phyloP scores from a whole-genome alignment of 2,329 filamentous ascomycete genomes.

The Cladosporium halotolerans region DNA sequence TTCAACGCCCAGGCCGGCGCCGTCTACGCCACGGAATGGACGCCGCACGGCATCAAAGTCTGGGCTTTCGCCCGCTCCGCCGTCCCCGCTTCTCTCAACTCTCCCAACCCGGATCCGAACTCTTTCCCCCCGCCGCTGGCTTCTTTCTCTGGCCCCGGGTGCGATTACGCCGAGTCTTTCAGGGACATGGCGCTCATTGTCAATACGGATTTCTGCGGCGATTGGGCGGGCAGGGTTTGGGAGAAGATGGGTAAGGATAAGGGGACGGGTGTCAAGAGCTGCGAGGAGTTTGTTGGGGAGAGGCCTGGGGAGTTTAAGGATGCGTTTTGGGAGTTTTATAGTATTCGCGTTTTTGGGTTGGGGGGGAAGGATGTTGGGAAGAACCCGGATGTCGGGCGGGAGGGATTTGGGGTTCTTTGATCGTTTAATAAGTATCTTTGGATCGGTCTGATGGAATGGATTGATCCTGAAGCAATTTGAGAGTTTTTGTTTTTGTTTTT shows the following conservation, averaged over 20 bases:
- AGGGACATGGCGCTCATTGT: slow-evolving; percentile 68
- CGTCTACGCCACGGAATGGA: slow-evolving; percentile 56
- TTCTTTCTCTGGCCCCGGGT: slow-evolving; percentile 57
- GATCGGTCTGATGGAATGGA: too few relatives aligned
- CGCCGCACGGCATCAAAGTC: slow-evolving; percentile 61
- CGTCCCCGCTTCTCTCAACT: slow-evolving; percentile 59
- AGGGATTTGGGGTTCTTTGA: background rate
- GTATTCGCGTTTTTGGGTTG: slow-evolving; percentile 53
- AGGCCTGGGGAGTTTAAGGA: slow-evolving; percentile 66
- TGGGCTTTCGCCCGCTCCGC: slow-evolving; percentile 73
- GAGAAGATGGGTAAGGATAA: slow-evolving; percentile 51
- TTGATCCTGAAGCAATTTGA: too few relatives aligned
- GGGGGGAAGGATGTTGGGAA: background rate
- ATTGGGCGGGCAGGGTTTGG: slow-evolving; percentile 76
- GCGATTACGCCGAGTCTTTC: slow-evolving; percentile 67
- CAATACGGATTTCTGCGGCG: slow-evolving; percentile 79
- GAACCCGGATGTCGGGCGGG: background rate
- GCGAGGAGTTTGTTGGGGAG: slow-evolving; percentile 63
- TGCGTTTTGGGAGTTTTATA: slow-evolving; percentile 72
- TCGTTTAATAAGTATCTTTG: too few relatives aligned
- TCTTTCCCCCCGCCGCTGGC: slow-evolving; percentile 59
- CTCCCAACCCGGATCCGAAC: slow-evolving; percentile 56
- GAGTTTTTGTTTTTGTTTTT: too few relatives aligned
- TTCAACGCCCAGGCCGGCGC: slow-evolving; percentile 47
- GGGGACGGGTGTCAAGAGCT: slow-evolving; percentile 52